Evolutionary conservation across 1,284 basidiomycete species (phyloP).

Genomic region (Ustilago trichophora): DNA sequence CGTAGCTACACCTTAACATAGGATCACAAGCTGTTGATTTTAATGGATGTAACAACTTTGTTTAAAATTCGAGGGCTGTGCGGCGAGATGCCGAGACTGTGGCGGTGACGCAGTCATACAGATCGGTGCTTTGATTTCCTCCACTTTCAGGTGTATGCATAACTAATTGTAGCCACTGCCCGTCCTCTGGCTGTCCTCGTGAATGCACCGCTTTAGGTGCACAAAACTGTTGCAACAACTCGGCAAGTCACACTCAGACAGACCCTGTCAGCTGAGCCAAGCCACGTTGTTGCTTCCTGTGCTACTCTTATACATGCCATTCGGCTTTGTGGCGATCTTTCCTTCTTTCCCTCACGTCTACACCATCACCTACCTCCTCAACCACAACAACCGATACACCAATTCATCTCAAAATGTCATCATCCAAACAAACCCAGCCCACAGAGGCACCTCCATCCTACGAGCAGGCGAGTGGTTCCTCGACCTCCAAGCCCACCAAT

Average conservation of each 20-base stretch:
- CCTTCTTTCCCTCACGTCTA: too few species aligned
- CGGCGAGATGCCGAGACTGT: background rate
- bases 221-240: too few species aligned
- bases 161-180: too few species aligned
- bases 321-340: background rate
- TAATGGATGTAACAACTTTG: background rate
- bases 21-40: background rate
- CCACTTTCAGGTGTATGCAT: too few species aligned
- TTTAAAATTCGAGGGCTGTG: background rate
- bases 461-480: conserved; percentile 28
- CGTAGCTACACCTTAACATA: too few species aligned
- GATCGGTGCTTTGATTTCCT: background rate
- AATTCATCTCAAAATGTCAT: conserved; percentile 11
- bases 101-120: conserved; percentile 8
- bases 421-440: conserved; percentile 15
- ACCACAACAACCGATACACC: too few species aligned
- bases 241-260: background rate
- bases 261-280: background rate
- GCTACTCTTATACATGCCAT: background rate
- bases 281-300: too few species aligned
- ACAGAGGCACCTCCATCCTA: conserved; percentile 39
- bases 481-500: background rate
- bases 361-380: background rate
- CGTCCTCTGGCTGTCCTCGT: too few species aligned
- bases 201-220: too few species aligned